phyloP scores from a whole-genome alignment of 208 protist species.

The Leishmania tropica region DNA sequence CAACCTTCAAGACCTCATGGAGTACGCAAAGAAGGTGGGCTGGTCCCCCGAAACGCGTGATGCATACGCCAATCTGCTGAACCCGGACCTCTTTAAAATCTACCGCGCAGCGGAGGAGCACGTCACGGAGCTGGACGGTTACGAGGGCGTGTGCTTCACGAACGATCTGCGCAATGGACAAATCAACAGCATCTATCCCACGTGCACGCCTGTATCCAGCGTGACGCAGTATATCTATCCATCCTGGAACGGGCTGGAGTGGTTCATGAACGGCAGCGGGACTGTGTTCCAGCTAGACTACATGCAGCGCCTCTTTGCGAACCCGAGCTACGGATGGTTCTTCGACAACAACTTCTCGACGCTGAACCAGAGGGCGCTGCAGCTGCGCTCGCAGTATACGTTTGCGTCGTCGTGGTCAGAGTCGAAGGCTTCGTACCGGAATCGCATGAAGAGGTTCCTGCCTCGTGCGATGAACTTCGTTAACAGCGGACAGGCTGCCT shows the following conservation, averaged over 20 bases:
- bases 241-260: conserved; percentile 17
- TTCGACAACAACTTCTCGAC: conserved; percentile 51
- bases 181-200: conserved; percentile 11
- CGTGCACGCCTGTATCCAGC: conserved; percentile 38
- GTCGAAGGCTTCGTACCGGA: conserved; percentile 5
- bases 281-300: conserved; percentile 26
- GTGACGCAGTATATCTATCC: conserved; percentile 52
- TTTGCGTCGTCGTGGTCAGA: conserved; percentile 27
- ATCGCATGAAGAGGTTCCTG: conserved; percentile 24
- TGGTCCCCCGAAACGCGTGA: conserved; percentile 7
- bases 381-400: conserved; percentile 42
- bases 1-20: conserved; percentile 9
- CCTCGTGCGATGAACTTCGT: conserved; percentile 14
- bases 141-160: conserved; percentile 44
- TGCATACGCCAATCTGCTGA: conserved; percentile 19
- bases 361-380: conserved; percentile 21
- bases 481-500: conserved; percentile 1
- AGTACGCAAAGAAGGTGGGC: conserved; percentile 5
- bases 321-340: conserved; percentile 56
- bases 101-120: conserved; percentile 12
- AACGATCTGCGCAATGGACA: conserved; percentile 39
- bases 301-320: conserved; percentile 36
- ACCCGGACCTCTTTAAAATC: neutral
- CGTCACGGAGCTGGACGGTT: conserved; percentile 23
- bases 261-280: conserved; percentile 39